These are phyloP conservation scores for Pseudogymnoascus sp. DNA, from an alignment of 2,329 filamentous ascomycete species.

Conservation along the genomic window DNA sequence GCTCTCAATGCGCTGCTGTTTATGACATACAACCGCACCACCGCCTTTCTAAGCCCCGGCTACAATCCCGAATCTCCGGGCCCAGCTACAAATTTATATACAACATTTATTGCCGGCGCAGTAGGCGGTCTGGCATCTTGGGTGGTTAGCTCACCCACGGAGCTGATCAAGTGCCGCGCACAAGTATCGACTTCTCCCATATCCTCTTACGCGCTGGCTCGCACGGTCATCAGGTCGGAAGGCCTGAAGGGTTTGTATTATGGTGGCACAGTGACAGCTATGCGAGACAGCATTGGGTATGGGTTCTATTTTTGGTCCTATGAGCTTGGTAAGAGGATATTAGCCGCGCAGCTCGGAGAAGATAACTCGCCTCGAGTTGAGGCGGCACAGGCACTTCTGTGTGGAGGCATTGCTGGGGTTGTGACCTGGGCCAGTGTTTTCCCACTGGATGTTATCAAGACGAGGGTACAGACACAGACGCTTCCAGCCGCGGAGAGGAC, in stretches of 20 bases:
- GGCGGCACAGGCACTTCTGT: slow-evolving; percentile 63
- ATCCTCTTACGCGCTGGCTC: slow-evolving; percentile 34
- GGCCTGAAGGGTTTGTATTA: slow-evolving; percentile 67
- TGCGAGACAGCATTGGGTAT: slow-evolving; percentile 86
- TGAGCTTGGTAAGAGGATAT: slow-evolving; percentile 59
- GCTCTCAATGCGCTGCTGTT: slow-evolving; percentile 87
- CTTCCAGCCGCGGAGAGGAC: slow-evolving; percentile 20
- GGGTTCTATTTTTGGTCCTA: slow-evolving; percentile 97
- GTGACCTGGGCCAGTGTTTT: slow-evolving; percentile 87
- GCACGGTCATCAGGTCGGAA: slow-evolving; percentile 50
- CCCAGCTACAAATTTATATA: slow-evolving; percentile 46
- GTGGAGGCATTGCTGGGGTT: slow-evolving; percentile 80
- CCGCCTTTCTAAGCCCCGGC: slow-evolving; percentile 48
- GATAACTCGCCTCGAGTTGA: slow-evolving; percentile 34
- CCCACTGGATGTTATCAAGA: slow-evolving; percentile 87
- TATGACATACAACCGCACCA: slow-evolving; percentile 80
- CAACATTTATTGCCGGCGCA: slow-evolving; percentile 73
- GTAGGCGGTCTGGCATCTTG: slow-evolving; percentile 78
- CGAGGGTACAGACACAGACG: slow-evolving; percentile 72
- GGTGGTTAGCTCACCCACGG: slow-evolving; percentile 78
- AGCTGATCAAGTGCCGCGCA: slow-evolving; percentile 82
- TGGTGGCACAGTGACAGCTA: slow-evolving; percentile 71
- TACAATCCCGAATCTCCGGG: slow-evolving; percentile 23
- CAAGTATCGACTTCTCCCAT: slow-evolving; percentile 48
- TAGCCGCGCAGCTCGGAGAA: slow-evolving; percentile 29